Conservation (phyloP, 2,329 filamentous ascomycete genomes). For the Colletotrichum brevisporum region DNA sequence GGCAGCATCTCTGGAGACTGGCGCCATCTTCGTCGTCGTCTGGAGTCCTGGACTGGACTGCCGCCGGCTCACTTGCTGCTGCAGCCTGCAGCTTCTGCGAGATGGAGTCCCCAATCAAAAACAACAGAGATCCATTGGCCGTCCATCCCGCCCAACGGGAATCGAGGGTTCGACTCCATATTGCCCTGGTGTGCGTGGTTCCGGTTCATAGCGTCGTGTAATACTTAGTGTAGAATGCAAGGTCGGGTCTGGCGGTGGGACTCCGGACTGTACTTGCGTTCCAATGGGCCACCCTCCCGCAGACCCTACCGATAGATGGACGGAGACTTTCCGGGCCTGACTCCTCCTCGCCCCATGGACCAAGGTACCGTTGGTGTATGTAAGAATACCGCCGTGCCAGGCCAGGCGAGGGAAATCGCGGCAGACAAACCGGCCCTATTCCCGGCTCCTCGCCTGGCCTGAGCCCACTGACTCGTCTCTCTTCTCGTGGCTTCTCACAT, state of each 20-base stretch:
- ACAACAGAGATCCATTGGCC: constrained; percentile 21
- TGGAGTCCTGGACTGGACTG: constrained; percentile 11
- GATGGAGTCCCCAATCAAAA: constrained; percentile 37
- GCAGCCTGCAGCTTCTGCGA: constrained; percentile 1
- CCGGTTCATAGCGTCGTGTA: too few species aligned
- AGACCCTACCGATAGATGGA: constrained; percentile 33
- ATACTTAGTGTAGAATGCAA: constrained; percentile 12
- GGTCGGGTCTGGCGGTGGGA: constrained; percentile 18
- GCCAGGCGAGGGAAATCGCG: constrained; percentile 18
- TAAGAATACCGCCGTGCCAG: constrained; percentile 7
- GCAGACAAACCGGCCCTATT: constrained; percentile 33
- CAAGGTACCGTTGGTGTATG: constrained; percentile 1
- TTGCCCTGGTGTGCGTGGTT: neutral
- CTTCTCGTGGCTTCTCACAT: constrained; percentile 26
- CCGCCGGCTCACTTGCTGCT: constrained; percentile 23
- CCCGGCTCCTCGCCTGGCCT: constrained; percentile 5
- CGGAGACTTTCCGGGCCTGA: constrained; percentile 34
- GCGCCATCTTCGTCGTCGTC: constrained; percentile 21
- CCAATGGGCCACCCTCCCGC: constrained; percentile 28
- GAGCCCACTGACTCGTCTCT: constrained; percentile 34
- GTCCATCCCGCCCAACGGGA: constrained; percentile 17
- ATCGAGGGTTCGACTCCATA: constrained; percentile 20
- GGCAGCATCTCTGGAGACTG: constrained; percentile 17
- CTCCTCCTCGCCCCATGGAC: neutral
- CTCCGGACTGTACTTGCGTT: constrained; percentile 10